phyloP scores from a whole-genome alignment of 2,329 filamentous ascomycete genomes.

The Niveomyces coronatus region DNA sequence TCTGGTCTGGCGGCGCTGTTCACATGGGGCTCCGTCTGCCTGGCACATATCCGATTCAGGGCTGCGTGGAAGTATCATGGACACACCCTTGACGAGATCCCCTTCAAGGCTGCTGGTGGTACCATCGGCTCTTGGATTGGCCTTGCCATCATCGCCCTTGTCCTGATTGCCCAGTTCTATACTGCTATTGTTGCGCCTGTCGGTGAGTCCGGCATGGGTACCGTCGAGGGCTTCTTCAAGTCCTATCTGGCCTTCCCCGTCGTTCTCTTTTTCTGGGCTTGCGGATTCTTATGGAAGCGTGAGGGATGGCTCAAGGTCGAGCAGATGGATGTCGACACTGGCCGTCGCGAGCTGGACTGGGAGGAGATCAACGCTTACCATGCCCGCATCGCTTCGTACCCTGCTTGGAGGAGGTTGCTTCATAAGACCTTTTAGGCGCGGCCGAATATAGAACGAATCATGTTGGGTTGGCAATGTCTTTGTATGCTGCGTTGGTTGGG shows the following conservation, averaged over 20 bases:
- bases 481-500: no score
- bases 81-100: slow-evolving; percentile 52
- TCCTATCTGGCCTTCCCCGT: slow-evolving; percentile 42
- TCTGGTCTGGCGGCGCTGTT: slow-evolving; percentile 54
- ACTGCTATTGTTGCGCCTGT: slow-evolving; percentile 36
- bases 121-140: slow-evolving; percentile 53
- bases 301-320: slow-evolving; percentile 45
- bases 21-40: slow-evolving; percentile 55
- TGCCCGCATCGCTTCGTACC: slow-evolving; percentile 36
- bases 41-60: slow-evolving; percentile 39
- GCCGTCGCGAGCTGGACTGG: slow-evolving; percentile 54
- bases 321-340: slow-evolving; percentile 58
- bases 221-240: slow-evolving; percentile 43
- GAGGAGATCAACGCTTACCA: slow-evolving; percentile 46
- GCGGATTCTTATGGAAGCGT: slow-evolving; percentile 56
- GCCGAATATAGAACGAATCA: not conserved
- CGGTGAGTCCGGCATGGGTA: slow-evolving; percentile 18
- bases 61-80: slow-evolving; percentile 47
- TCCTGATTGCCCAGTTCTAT: slow-evolving; percentile 43
- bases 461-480: slow-evolving; percentile 1
- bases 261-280: slow-evolving; percentile 42
- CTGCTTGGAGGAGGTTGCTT: slow-evolving; percentile 32
- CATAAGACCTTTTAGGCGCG: slow-evolving; percentile 23
- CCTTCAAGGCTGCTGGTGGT: slow-evolving; percentile 50
- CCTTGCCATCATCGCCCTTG: slow-evolving; percentile 42